A percentile compares a stretch with the other conserved stretches of the same genome.
These are phyloP conservation scores for Pichia kluyveri DNA, from an alignment of 805 yeast genomes.

Conservation along the genomic window DNA sequence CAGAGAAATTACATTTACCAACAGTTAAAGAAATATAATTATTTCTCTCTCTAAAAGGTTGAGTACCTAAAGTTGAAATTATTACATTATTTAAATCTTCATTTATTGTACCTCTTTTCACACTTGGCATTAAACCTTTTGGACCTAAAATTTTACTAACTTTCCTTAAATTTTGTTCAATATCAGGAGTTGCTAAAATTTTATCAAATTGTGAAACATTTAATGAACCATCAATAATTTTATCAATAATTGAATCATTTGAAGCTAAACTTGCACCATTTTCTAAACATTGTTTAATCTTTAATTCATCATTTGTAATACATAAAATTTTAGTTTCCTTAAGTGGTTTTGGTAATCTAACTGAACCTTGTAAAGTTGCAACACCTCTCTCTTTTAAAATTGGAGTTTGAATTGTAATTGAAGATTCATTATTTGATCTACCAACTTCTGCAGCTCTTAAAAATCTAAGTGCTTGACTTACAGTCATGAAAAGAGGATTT, in stretches of 20 bases:
- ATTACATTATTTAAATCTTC: conserved; percentile 52
- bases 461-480: conserved; percentile 66
- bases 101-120: conserved; percentile 78
- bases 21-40: conserved; percentile 56
- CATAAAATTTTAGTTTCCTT: conserved; percentile 58
- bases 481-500: conserved; percentile 61
- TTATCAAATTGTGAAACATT: conserved; percentile 45
- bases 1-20: conserved; percentile 71
- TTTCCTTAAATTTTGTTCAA: conserved; percentile 49
- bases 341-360: conserved; percentile 65
- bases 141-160: conserved; percentile 85
- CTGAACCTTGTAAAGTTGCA: conserved; percentile 61
- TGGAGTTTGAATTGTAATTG: conserved; percentile 55
- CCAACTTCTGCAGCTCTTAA: conserved; percentile 90
- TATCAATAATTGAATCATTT: conserved; percentile 58
- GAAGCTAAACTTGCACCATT: conserved; percentile 65
- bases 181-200: conserved; percentile 80
- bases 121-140: conserved; percentile 78
- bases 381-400: conserved; percentile 72
- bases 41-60: conserved; percentile 70
- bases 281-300: conserved; percentile 41
- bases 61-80: conserved; percentile 49
- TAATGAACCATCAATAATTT: conserved; percentile 44
- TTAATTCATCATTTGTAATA: conserved; percentile 50
- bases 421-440: conserved; percentile 58